Evolutionary conservation across 257 asterid species (phyloP).

Genomic region (Solanum etuberosum): DNA sequence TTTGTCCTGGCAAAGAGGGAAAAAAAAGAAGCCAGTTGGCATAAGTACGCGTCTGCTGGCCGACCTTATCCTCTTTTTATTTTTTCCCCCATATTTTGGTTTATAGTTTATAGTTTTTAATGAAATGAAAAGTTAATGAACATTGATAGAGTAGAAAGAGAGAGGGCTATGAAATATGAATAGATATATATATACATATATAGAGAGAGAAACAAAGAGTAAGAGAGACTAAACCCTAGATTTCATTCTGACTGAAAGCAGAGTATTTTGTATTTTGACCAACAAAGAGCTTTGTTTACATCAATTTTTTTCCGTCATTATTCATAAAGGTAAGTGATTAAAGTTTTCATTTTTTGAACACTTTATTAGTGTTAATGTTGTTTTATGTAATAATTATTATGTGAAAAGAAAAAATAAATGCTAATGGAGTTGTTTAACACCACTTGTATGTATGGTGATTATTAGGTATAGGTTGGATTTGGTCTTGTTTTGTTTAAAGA

Average conservation of each 20-base stretch:
- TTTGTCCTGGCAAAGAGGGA: not conserved
- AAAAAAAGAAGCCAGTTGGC: constrained; percentile 24
- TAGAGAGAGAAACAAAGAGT: constrained; percentile 4
- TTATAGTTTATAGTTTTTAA: not conserved
- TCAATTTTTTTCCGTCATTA: constrained; percentile 1
- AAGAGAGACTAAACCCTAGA: constrained; percentile 21
- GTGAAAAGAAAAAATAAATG: not conserved
- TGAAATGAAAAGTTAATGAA: constrained; percentile 3
- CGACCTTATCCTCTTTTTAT: constrained; percentile 37
- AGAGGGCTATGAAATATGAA: not conserved
- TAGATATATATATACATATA: not conserved
- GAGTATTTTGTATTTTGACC: constrained; percentile 12
- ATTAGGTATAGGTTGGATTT: not conserved
- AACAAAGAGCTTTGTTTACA: not conserved
- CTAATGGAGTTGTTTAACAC: not conserved
- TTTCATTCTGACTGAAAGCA: constrained; percentile 20
- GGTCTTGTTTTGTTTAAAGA: not conserved
- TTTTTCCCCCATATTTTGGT: constrained; percentile 4
- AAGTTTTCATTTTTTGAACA: not conserved
- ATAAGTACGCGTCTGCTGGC: constrained; percentile 26
- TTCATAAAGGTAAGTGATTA: constrained; percentile 14
- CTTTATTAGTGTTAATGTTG: not conserved
- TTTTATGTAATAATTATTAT: not conserved
- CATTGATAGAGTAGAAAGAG: not conserved
- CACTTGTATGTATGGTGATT: constrained; percentile 6